Evolutionary conservation across 345 rosid species (phyloP), one percentile per base, ranked within the genome.

Genomic region (Triadica sebifera): DNA sequence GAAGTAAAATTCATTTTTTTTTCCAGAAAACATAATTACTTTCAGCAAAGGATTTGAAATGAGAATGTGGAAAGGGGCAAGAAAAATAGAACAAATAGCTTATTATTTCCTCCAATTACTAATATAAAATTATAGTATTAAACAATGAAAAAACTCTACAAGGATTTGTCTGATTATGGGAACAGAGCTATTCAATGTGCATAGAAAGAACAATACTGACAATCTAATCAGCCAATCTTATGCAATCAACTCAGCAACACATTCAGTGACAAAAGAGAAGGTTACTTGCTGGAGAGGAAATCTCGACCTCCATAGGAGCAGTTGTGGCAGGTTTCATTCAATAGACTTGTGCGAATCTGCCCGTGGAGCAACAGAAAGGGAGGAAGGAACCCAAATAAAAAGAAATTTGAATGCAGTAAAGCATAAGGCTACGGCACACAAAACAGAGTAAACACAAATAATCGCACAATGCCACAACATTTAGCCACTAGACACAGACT

Each of bases 271-370:
- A 74, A 75, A 66, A 70, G 47, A 25, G 34, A 76, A 38, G 49
- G 67, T 37, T 62, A 55, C 74, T 50, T 64, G 72, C 65, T 39
- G 7, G 51, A 66, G 64, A 49, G 72, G 65, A 74, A 66, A 62
- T 20, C 46, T 57, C 6, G 56, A 57, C 69, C 29, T 59, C 34
- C 69, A 68, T 29, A 29, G 34, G 34, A 29, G 2, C 43, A 65
- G 62, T 3, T 13, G 15, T 39, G 39, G 66, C 79, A 77, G 37
- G 70, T 79, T 70, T 75, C 51, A 55, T 58, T 55, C 72, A 62
- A 49, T 37, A 52, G 50, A 49, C 60, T 57, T 73, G 55, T n/a
- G 70, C 56, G 65, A 77, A 55, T 69, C 60, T 64, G 64, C 51
- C 4, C 67, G 37, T 47, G 55, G 58, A 71, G 39, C 57, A 75